phyloP scores from a whole-genome alignment of 129 eudicot genomes.

The Scalesia atractyloides region DNA sequence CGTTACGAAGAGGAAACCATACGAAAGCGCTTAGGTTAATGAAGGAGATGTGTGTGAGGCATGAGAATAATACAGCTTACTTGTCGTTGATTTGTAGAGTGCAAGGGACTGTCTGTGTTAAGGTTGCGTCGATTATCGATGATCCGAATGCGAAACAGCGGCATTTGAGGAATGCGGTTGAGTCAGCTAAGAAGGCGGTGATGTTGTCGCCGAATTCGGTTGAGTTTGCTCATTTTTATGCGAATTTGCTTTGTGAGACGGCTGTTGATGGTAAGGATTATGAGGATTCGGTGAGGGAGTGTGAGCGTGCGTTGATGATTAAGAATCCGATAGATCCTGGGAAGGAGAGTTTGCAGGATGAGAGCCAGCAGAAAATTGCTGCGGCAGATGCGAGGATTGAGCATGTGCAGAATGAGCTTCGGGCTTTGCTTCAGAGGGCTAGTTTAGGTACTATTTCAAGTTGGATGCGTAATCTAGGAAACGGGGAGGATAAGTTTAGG shows the following conservation, averaged over 20 bases:
- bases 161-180: slow-evolving; percentile 69
- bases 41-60: slow-evolving; percentile 68
- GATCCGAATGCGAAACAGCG: slow-evolving; percentile 63
- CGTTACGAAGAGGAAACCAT: slow-evolving; percentile 75
- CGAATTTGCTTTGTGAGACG: slow-evolving; percentile 76
- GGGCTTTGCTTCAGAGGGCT: slow-evolving; percentile 62
- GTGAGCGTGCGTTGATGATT: slow-evolving; percentile 81
- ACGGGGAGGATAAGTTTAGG: slow-evolving; percentile 80
- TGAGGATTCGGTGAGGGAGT: slow-evolving; percentile 70
- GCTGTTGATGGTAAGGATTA: slow-evolving; percentile 80
- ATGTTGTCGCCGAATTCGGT: slow-evolving; percentile 65
- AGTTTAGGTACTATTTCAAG: slow-evolving; percentile 72
- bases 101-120: slow-evolving; percentile 74
- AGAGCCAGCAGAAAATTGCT: slow-evolving; percentile 53
- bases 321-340: slow-evolving; percentile 85
- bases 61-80: slow-evolving; percentile 42
- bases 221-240: slow-evolving; percentile 86
- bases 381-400: slow-evolving; percentile 52
- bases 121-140: slow-evolving; percentile 64
- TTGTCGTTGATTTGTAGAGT: slow-evolving; percentile 65
- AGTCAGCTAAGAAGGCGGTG: slow-evolving; percentile 66
- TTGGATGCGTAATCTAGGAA: slow-evolving; percentile 79
- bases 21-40: slow-evolving; percentile 75
- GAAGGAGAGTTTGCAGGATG: slow-evolving; percentile 70
- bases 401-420: slow-evolving; percentile 65